Conservation (phyloP, 2,329 filamentous ascomycete genomes). For the Hymenoscyphus linearis region DNA sequence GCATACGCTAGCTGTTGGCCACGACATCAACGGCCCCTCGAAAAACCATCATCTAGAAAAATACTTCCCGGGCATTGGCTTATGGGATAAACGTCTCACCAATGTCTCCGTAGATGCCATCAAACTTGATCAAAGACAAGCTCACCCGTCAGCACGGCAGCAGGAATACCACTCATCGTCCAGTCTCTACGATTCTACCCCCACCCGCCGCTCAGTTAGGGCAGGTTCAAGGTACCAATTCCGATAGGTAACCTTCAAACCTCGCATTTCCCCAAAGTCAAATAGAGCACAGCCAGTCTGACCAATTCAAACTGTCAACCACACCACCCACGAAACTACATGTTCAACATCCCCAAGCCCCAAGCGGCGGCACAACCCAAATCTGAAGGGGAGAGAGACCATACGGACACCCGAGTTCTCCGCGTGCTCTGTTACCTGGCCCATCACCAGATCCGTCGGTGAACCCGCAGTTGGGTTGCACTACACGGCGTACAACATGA, state of each 20-base stretch:
- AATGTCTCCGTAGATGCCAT: neutral
- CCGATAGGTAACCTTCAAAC: neutral
- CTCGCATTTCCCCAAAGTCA: neutral
- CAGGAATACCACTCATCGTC: neutral
- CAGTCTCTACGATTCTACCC: neutral
- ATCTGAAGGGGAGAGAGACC: conserved; percentile 7
- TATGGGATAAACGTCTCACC: conserved; percentile 13
- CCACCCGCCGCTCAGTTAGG: neutral
- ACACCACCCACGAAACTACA: neutral
- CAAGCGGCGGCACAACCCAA: conserved; percentile 18
- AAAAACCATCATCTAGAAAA: neutral
- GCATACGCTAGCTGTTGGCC: conserved; percentile 6
- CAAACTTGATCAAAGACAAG: neutral
- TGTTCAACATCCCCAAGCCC: neutral
- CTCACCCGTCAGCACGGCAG: conserved; percentile 11
- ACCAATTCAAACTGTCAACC: neutral
- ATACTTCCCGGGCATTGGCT: neutral
- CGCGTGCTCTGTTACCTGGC: conserved; percentile 11
- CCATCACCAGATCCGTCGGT: conserved; percentile 16
- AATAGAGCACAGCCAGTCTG: neutral
- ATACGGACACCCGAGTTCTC: conserved; percentile 25
- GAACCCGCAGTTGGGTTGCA: neutral
- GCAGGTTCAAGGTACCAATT: conserved; percentile 15
- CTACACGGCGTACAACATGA: neutral
- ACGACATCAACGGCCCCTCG: conserved; percentile 5